Base-by-base conservation (phyloP, 1,284 basidiomycete species). In the Ganoderma multipileum region DNA sequence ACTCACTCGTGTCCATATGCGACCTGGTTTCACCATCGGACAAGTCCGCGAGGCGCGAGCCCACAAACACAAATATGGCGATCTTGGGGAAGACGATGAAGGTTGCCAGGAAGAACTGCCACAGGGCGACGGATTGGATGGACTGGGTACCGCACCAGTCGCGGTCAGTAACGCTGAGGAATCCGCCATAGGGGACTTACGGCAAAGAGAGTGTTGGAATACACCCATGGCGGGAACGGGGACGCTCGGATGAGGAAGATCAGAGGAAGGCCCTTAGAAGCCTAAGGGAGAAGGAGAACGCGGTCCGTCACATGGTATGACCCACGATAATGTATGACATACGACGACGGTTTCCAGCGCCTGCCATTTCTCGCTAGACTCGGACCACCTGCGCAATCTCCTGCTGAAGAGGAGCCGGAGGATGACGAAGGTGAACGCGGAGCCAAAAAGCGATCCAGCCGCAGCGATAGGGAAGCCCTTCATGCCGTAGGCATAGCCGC, bases 401-500 rank as follows among this genome's bases (percentile, higher is more conserved):
- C 80, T 75, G 67, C 83, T 83, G 78, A 93, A 92, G 64, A 90
- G 77, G 68, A 84, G 78, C n/a, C 91, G 86, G 68, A 94, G 81
- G 52, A 84, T 76, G 54, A 88, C 68, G 76, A 95, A 95, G 1
- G 84, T 85, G n/a, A 90, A 69, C 1, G 85, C 85, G 8, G 92
- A 88, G n/a, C 92, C 94, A 3, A 89, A 67, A 28, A 94, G 70
- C 23, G 92, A 91, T 18, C 85, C 89, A 7, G 83, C 78, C 0
- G 87, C 85, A 7, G 90, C 88, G 65, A 95, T 85, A 68, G 83
- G 84, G 76, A 93, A 91, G 0, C 92, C 92, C 67, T 86, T 86
- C 81, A 93, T 84, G 63, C 94, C 94, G 74, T 94, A 95, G 0
- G 93, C 91, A 78, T 95, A 95, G 0, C 94, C 94, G 74, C 89